Conservation (phyloP, 208 protist species). For the Acanthamoeba healyi region DNA sequence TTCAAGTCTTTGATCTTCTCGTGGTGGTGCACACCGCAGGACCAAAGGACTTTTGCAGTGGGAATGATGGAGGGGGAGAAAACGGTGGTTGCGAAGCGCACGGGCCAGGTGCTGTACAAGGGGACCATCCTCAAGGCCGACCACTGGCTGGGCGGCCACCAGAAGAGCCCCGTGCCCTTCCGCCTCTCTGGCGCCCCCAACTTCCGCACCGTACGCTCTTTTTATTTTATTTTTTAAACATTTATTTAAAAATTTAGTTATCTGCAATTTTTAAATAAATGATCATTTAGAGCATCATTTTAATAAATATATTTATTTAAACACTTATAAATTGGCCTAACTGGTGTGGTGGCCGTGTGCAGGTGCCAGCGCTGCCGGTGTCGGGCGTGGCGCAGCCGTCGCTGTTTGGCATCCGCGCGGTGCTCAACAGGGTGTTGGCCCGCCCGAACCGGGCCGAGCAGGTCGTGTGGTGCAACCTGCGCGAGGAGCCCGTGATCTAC, state of each 20-base stretch:
- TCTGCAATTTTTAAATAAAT: not conserved
- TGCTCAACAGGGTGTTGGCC: constrained; percentile 54
- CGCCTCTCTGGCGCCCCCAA: constrained; percentile 70
- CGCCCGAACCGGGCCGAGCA: constrained; percentile 18
- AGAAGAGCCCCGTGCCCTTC: constrained; percentile 64
- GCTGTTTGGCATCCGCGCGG: constrained; percentile 42
- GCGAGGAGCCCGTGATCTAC: constrained; percentile 84
- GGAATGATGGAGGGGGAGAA: constrained; percentile 22
- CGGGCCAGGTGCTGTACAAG: constrained; percentile 57
- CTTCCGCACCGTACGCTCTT: constrained; percentile 33
- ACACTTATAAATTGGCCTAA: too few relatives aligned
- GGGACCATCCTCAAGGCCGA: constrained; percentile 73
- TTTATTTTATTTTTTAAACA: not conserved
- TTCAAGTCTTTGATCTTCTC: too few relatives aligned
- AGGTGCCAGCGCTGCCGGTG: constrained; percentile 51
- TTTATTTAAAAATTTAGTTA: not conserved
- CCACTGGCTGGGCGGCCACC: constrained; percentile 63
- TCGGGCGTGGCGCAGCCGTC: constrained; percentile 78
- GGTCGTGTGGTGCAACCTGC: constrained; percentile 81
- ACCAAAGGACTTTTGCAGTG: too few relatives aligned
- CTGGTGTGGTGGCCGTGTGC: constrained; percentile 3
- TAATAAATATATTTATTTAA: not conserved
- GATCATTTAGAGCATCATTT: not conserved
- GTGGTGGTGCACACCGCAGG: too few relatives aligned
- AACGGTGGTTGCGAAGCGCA: not conserved